Evolutionary conservation across 208 protist species (phyloP), one percentile per base, ranked within the genome.

Genomic region (Strigomonas galati): DNA sequence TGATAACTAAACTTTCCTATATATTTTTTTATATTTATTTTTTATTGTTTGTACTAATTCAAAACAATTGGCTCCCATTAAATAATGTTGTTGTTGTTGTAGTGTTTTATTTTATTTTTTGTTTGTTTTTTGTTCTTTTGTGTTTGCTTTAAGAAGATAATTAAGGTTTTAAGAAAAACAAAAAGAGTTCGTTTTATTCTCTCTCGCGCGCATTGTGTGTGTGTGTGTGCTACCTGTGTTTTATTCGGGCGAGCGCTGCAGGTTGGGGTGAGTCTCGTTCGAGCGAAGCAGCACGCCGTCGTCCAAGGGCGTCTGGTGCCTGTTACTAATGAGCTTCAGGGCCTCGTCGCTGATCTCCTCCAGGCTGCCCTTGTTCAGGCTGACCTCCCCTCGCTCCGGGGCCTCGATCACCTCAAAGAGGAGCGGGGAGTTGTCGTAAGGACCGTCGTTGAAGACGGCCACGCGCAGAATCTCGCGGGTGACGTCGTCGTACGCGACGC

Each of bases 341-440:
- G 84, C 76, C 1, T 80, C 67, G 28, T 84, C 78, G 54, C 80
- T 87, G 62, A 92, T 76, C 32, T 78, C 59, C 63, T 91, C 79
- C 24, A 95, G 75, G 17, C 79, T 63, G 24, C 60, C 57, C 37
- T 69, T 63, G 40, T 73, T 71, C 2, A 96, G 60, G 63, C 72
- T 84, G n/a, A 96, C 72, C 70, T 93, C 92, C 1, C 92, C 92
- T 37, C 89, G 84, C 79, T 97, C 92, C 40, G 92, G 92, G 75
- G 85, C 87, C 82, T 97, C 92, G 53, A 95, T 83, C 52, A 92
- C 55, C 26, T 86, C 76, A 40, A 97, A 97, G 27, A 97, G 76
- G 19, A 97, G 79, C 21, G 85, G 72, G 3, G 89, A 95, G 79
- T 92, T 78, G 52, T 97, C 92, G 40, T 91, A 77, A 27, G 89